Percentiles rank a stretch among this genome's conserved stretches.
Evolutionary conservation across 2,329 filamentous ascomycete species (phyloP).

Genomic region (Hypocreales sp.): DNA sequence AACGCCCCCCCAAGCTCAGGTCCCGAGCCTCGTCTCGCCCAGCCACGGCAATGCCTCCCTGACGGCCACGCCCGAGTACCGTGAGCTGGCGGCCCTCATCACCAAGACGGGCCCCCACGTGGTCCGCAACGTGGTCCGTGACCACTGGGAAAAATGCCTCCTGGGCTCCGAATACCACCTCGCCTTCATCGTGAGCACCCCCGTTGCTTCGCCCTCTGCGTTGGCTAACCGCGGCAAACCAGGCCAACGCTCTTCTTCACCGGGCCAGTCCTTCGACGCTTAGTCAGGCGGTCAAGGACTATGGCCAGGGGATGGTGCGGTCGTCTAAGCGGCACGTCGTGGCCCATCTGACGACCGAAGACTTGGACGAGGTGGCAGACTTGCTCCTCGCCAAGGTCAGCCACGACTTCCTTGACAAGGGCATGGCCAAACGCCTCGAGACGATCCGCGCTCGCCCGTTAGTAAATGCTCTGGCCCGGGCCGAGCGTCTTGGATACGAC

Average conservation of each 20-base stretch:
- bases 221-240: neutral
- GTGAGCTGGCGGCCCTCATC: slow-evolving; percentile 14
- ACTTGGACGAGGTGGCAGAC: slow-evolving; percentile 29
- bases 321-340: slow-evolving; percentile 26
- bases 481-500: slow-evolving; percentile 42
- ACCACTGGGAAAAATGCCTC: slow-evolving; percentile 34
- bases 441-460: slow-evolving; percentile 38
- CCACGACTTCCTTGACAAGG: slow-evolving; percentile 33
- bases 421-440: slow-evolving; percentile 32
- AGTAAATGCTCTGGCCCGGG: slow-evolving; percentile 39
- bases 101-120: slow-evolving; percentile 24
- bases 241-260: slow-evolving; percentile 35
- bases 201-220: neutral
- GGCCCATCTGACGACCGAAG: slow-evolving; percentile 18
- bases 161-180: slow-evolving; percentile 35
- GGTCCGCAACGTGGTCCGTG: slow-evolving; percentile 32
- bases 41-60: neutral
- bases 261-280: slow-evolving; percentile 23
- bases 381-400: slow-evolving; percentile 29
- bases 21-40: neutral
- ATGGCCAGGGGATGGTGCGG: slow-evolving; percentile 26
- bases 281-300: slow-evolving; percentile 24
- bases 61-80: slow-evolving; percentile 6
- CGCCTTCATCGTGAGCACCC: slow-evolving; percentile 33
- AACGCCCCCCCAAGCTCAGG: too few species aligned